Evolutionary conservation across 805 yeast genomes (phyloP).

Genomic region (Barnettozyma californica): DNA sequence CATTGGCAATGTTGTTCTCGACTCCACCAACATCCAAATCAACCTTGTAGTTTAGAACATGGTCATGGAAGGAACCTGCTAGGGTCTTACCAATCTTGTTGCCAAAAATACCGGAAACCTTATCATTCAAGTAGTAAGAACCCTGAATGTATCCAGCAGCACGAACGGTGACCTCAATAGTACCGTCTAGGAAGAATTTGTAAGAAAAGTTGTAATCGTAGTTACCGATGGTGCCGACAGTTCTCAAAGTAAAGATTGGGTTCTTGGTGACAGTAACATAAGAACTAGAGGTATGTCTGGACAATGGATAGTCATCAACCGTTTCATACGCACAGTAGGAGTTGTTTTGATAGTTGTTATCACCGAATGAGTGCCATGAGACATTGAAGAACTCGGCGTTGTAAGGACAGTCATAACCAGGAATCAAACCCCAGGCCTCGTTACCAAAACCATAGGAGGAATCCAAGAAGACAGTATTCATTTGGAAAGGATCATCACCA

Average conservation of each 20-base stretch:
- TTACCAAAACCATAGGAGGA: constrained; percentile 26
- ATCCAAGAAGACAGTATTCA: constrained; percentile 23
- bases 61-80: constrained; percentile 29
- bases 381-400: constrained; percentile 26
- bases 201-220: constrained; percentile 24
- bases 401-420: constrained; percentile 28
- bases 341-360: constrained; percentile 22
- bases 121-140: constrained; percentile 22
- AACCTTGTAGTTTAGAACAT: constrained; percentile 24
- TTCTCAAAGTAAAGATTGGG: constrained; percentile 23
- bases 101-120: constrained; percentile 20
- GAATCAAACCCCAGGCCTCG: constrained; percentile 25
- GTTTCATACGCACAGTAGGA: constrained; percentile 25
- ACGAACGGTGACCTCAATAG: constrained; percentile 24
- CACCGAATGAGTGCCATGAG: constrained; percentile 24
- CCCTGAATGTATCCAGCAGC: constrained; percentile 29
- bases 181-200: constrained; percentile 24
- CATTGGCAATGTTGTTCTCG: constrained; percentile 17
- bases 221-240: constrained; percentile 23
- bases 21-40: constrained; percentile 26
- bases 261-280: constrained; percentile 20
- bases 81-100: constrained; percentile 20
- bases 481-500: constrained; percentile 29
- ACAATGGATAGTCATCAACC: constrained; percentile 20
- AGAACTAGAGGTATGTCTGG: constrained; percentile 19